A percentile compares a stretch with the other conserved stretches of the same genome.
Evolutionary conservation across 345 rosid genomes (phyloP).

Genomic region (Pugionium dolabratum): DNA sequence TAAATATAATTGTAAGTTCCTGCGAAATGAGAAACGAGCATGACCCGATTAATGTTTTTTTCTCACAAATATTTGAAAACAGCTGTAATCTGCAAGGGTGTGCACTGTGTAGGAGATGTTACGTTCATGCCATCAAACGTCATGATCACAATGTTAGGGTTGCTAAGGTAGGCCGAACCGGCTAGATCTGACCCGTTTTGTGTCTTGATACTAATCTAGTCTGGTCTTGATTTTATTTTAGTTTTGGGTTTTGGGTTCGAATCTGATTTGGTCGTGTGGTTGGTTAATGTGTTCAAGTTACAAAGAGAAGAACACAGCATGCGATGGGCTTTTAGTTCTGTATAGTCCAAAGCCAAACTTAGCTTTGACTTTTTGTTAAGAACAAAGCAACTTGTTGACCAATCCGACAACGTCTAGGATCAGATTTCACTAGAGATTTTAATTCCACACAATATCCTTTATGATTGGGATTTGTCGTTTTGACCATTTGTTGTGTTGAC

Average conservation of each 20-base stretch:
- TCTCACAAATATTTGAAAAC: conserved; percentile 2
- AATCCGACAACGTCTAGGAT: background rate
- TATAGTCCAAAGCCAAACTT: background rate
- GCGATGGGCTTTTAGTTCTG: background rate
- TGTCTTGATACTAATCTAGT: background rate
- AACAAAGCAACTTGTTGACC: background rate
- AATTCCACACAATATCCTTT: background rate
- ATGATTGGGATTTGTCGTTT: conserved; percentile 9
- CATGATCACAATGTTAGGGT: no score
- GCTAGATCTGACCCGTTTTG: background rate
- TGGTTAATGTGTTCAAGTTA: background rate
- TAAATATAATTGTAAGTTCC: no score
- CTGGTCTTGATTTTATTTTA: background rate
- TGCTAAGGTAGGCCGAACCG: no score
- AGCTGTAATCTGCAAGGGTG: background rate
- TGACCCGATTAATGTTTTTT: background rate
- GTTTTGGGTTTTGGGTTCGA: background rate
- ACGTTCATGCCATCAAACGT: no score
- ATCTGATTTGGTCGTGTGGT: background rate
- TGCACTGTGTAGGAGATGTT: background rate
- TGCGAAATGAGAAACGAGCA: no score
- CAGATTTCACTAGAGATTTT: background rate
- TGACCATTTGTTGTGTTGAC: conserved; percentile 28
- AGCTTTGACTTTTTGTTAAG: background rate
- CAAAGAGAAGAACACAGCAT: background rate